Evolutionary conservation across 306 rosid species (phyloP), one percentile per base, ranked within the genome.

Genomic region (Vigna angularis): DNA sequence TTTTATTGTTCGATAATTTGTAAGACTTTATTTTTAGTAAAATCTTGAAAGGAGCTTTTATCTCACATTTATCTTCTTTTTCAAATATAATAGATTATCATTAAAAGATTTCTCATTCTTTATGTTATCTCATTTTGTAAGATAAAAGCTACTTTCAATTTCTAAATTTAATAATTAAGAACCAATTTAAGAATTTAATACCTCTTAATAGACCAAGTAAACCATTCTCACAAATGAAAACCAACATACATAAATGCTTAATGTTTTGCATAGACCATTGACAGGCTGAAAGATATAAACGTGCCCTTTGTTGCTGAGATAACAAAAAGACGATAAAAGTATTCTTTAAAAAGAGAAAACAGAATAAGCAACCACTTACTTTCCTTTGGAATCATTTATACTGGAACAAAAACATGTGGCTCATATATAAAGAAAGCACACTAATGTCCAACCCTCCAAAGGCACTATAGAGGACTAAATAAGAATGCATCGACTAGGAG

Each of bases 391-490:
- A 22, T 65, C 44, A 64, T 63, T n/a, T 42, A 14, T 55, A 34
- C 36, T 17, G 20, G 15, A 36, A 53, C 13, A 18, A 8, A 13
- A 72, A 13, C 42, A 14, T 73, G 52, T 24, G n/a, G 53, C 48
- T 72, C 38, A 38, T 4, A 36, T 10, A 44, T 38, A 56, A 73
- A 56, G 52, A 0, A 24, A 73, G 17, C 44, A 58, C 53, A 40
- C 63, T 38, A 51, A 59, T 9, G 16, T 45, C 68, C 68, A 61
- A 42, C 78, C 6, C 18, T 58, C 47, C 69, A 26, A 9, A 44
- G 47, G 30, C 24, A 30, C 52, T 36, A 22, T 22, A 66, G 56
- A 20, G 51, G 53, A 20, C 30, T 13, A 2, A 9, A 38, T 38
- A 30, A 61, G 20, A 61, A 3, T 32, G 16, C 56, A 52, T 12